These are phyloP conservation scores for Ogataea nitratoaversa DNA, from an alignment of 805 yeast species.

Conservation along the genomic window DNA sequence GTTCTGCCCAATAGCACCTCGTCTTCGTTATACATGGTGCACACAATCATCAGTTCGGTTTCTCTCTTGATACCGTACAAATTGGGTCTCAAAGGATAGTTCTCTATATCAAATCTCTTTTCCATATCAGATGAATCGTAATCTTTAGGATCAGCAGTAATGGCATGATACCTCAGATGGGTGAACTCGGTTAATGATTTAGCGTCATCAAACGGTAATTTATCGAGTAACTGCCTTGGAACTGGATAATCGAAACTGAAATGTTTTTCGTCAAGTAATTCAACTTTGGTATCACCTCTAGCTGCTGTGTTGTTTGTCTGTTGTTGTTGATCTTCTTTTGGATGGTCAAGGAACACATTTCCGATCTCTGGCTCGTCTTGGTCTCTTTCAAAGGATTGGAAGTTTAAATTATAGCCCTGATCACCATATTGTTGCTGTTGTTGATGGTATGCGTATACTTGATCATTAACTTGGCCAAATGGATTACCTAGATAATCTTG, in stretches of 20 bases:
- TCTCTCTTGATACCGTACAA: constrained; percentile 69
- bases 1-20: constrained; percentile 80
- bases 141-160: constrained; percentile 84
- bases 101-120: constrained; percentile 20
- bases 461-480: background rate
- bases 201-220: constrained; percentile 40
- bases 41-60: constrained; percentile 80
- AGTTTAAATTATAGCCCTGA: constrained; percentile 2
- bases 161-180: constrained; percentile 88
- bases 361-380: constrained; percentile 27
- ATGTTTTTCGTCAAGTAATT: constrained; percentile 64
- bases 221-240: constrained; percentile 53
- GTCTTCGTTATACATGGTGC: constrained; percentile 91
- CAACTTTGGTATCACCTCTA: constrained; percentile 35
- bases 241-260: constrained; percentile 81
- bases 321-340: constrained; percentile 10
- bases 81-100: constrained; percentile 60
- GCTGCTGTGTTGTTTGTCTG: constrained; percentile 21
- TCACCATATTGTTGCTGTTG: constrained; percentile 1
- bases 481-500: background rate
- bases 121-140: constrained; percentile 57
- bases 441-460: background rate
- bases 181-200: constrained; percentile 47
- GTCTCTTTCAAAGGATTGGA: constrained; percentile 26
- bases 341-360: constrained; percentile 11